These are phyloP conservation scores for Colletotrichum salicis DNA, from an alignment of 2,329 filamentous ascomycete genomes.

Conservation along the genomic window DNA sequence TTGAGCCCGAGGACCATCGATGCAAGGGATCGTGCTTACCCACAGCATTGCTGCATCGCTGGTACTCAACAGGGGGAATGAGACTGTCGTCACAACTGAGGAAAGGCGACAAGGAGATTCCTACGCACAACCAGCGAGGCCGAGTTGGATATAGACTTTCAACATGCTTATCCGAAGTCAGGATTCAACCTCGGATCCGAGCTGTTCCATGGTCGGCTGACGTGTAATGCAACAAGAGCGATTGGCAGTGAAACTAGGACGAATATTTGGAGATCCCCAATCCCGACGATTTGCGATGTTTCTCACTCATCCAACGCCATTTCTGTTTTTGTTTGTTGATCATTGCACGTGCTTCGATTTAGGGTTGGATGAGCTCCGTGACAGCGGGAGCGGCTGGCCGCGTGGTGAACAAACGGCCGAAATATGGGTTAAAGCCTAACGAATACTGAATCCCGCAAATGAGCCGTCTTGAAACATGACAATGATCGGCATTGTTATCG, in stretches of 20 bases:
- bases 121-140: background rate
- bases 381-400: background rate
- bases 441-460: background rate
- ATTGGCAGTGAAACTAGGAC: background rate
- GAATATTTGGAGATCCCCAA: background rate
- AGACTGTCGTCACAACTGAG: background rate
- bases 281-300: background rate
- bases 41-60: no score
- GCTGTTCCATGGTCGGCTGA: constrained; percentile 2
- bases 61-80: no score
- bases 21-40: no score
- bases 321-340: constrained; percentile 6
- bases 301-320: background rate
- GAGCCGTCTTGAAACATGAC: background rate
- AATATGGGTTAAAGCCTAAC: no score
- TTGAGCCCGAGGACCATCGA: no score
- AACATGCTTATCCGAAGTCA: background rate
- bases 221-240: constrained; percentile 2
- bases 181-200: background rate
- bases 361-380: background rate
- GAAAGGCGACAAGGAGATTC: background rate
- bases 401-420: background rate
- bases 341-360: background rate
- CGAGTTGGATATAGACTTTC: background rate
- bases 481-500: constrained; percentile 4